These are phyloP conservation scores for Ilex paraguariensis DNA, from an alignment of 305 asterid genomes.

Conservation along the genomic window DNA sequence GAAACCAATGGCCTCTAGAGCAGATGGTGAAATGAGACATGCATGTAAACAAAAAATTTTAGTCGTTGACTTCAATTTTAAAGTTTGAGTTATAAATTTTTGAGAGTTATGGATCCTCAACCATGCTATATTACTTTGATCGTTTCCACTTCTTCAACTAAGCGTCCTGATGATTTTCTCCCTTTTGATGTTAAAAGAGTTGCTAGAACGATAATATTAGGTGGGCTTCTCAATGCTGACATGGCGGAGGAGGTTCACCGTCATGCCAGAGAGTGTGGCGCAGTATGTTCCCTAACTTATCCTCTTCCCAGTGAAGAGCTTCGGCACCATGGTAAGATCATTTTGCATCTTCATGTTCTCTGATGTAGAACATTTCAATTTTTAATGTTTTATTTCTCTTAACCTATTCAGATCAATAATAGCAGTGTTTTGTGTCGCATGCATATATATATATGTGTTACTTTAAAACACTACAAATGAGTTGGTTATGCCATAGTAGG, in stretches of 20 bases:
- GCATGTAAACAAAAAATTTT: too few species aligned
- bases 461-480: neutral
- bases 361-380: neutral
- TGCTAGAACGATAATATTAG: conserved; percentile 82
- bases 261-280: conserved; percentile 57
- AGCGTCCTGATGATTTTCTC: conserved; percentile 6
- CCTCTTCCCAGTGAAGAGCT: conserved; percentile 85
- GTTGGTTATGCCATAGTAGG: neutral
- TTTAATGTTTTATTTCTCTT: neutral
- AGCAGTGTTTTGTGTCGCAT: neutral
- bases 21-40: too few species aligned
- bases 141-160: conserved; percentile 5
- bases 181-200: conserved; percentile 50
- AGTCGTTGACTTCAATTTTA: too few species aligned
- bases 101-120: too few species aligned
- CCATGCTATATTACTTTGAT: neutral
- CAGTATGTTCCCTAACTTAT: conserved; percentile 56
- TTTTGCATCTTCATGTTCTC: neutral
- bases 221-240: conserved; percentile 60
- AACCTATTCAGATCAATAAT: neutral
- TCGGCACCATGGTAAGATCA: conserved; percentile 58
- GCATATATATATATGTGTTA: too few species aligned
- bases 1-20: too few species aligned
- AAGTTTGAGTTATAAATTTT: too few species aligned
- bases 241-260: conserved; percentile 84